Base-by-base conservation (phyloP, 495 filamentous ascomycete species). In the Xeromyces bisporus region DNA sequence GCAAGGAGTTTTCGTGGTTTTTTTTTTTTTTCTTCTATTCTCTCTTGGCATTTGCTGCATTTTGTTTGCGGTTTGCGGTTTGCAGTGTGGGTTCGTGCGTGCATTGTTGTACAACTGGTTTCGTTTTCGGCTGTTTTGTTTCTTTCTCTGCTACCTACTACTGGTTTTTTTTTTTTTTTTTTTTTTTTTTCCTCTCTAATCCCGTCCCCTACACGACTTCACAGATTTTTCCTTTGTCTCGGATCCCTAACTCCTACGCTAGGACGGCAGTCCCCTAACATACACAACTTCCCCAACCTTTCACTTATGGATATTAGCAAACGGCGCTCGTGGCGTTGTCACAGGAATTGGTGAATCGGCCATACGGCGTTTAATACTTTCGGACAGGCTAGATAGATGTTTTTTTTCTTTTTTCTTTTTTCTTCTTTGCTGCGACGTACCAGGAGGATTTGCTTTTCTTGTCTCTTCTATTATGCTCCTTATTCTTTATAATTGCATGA, bases 281-380 rank as follows among this genome's bases (percentile, higher is more conserved):
- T 23, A 10, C 21, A 23, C 21, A 23, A 10, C 6, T 23, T 30
- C 26, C 31, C 18, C 15, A 23, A 25, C 34, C n/a, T 40, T 32
- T 39, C 35, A 28, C 26, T 32, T 36, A 36, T 38, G 34, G 38
- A 44, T 54, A 37, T 39, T 41, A 57, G 46, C 55, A 39, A 39
- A n/a, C 35, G 53, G 53, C 53, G 56, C 53, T 50, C 33, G 46
- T 48, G 54, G 52, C 51, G 46, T 60, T 56, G 37, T 29, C 21
- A 33, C 21, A 15, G 18, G 38, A 39, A 39, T 37, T 36, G 34
- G 29, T n/a, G n/a, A n/a, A n/a, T n/a, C n/a, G n/a, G n/a, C n/a
- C 29, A 41, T 39, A 24, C 20, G 46, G 46, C 40, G 41, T 53
- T 51, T 37, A 39, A 36, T 23, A 33, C 10, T 13, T 36, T 14